These are phyloP conservation scores for Entrophospora sp. DNA, from an alignment of 192 early-diverging fungal species.

Conservation along the genomic window DNA sequence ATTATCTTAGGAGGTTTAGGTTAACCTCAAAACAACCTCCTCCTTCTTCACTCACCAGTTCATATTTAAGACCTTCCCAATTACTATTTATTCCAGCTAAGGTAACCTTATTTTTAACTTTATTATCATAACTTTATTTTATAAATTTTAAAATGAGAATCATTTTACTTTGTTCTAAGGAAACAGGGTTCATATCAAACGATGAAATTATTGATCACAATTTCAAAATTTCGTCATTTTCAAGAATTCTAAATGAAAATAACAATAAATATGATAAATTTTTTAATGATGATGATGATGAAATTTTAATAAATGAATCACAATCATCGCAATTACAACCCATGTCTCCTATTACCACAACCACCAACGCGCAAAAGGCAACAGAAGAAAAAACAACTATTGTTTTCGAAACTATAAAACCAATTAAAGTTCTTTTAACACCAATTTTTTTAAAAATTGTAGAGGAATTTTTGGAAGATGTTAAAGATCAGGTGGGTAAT, in stretches of 20 bases:
- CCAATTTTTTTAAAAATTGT: constrained; percentile 61
- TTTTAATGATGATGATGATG: neutral
- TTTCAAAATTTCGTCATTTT: constrained; percentile 9
- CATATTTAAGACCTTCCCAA: constrained; percentile 42
- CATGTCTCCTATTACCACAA: too few species aligned
- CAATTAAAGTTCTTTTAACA: constrained; percentile 53
- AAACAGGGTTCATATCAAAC: neutral
- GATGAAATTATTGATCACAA: constrained; percentile 1
- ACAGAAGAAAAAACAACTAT: constrained; percentile 38
- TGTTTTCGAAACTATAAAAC: constrained; percentile 42
- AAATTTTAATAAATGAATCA: too few species aligned
- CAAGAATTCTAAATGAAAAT: constrained; percentile 16
- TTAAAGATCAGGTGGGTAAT: constrained; percentile 42
- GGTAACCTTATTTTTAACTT: constrained; percentile 22
- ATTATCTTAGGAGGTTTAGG: constrained; percentile 42
- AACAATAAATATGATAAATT: constrained; percentile 21
- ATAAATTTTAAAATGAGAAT: too few species aligned
- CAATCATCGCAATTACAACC: too few species aligned
- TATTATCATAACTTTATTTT: too few species aligned
- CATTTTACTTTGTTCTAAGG: neutral
- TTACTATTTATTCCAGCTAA: constrained; percentile 30
- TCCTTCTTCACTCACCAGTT: constrained; percentile 24
- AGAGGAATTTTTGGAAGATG: constrained; percentile 50
- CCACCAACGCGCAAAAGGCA: constrained; percentile 24
- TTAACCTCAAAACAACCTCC: constrained; percentile 23